These are phyloP conservation scores for Manihot esculenta DNA, from an alignment of 441 rosid species.

Conservation along the genomic window DNA sequence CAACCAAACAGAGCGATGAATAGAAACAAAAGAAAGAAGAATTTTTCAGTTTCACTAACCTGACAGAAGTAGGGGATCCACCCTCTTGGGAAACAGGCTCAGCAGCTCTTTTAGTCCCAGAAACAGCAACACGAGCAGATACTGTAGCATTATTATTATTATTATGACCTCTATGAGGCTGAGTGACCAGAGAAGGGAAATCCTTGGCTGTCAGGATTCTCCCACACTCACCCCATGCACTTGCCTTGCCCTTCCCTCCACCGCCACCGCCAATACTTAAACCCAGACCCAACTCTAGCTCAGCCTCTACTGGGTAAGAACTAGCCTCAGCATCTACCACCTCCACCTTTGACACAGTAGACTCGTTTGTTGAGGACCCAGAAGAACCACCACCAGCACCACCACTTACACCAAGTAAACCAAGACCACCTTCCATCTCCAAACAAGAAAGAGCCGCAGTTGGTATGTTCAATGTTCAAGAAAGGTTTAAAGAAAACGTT, in stretches of 20 bases:
- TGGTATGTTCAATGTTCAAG: slow-evolving; percentile 9
- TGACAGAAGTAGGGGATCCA: slow-evolving; percentile 60
- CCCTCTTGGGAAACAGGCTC: slow-evolving; percentile 55
- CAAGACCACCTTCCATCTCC: slow-evolving; percentile 49
- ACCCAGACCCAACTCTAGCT: slow-evolving; percentile 70
- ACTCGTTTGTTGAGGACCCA: slow-evolving; percentile 35
- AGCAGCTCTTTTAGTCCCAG: slow-evolving; percentile 70
- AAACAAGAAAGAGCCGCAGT: slow-evolving; percentile 19
- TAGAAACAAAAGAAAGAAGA: slow-evolving; percentile 1
- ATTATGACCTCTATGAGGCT: slow-evolving; percentile 23
- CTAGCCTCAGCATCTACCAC: slow-evolving; percentile 49
- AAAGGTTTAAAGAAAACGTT: neutral
- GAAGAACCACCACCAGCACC: slow-evolving; percentile 32
- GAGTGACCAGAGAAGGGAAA: slow-evolving; percentile 53
- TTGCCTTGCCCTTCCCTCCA: slow-evolving; percentile 37
- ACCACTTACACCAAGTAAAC: slow-evolving; percentile 26
- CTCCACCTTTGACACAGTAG: slow-evolving; percentile 32
- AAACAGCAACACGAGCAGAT: slow-evolving; percentile 31
- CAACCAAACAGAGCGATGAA: slow-evolving; percentile 10
- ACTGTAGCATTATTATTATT: slow-evolving; percentile 7
- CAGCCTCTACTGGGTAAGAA: slow-evolving; percentile 48
- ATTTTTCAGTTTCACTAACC: slow-evolving; percentile 33
- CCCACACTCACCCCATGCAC: slow-evolving; percentile 62
- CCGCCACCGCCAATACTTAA: slow-evolving; percentile 62
- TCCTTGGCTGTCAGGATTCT: slow-evolving; percentile 82